These are phyloP conservation scores for Ophiostoma himal-ulmi DNA, from an alignment of 2,329 filamentous ascomycete species.

Conservation along the genomic window DNA sequence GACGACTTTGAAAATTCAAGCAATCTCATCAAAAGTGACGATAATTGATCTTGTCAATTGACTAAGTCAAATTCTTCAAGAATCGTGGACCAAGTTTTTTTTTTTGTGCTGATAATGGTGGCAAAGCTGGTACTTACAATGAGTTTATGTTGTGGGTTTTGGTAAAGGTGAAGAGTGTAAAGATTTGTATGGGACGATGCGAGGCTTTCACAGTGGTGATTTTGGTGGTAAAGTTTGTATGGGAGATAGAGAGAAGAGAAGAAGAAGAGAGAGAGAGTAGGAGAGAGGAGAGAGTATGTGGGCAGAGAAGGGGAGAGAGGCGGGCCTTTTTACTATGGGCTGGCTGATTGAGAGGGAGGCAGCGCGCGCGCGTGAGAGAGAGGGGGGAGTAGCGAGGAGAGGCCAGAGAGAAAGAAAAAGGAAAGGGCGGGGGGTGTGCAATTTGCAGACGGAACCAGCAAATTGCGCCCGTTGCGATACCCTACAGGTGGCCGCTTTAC, in stretches of 20 bases:
- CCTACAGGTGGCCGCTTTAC: background rate
- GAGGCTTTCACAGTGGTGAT: conserved; percentile 27
- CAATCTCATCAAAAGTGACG: conserved; percentile 4
- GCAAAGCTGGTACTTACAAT: conserved; percentile 49
- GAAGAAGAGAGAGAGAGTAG: conserved; percentile 51
- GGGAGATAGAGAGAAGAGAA: conserved; percentile 42
- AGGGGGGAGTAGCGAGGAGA: conserved; percentile 6
- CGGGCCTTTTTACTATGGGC: conserved; percentile 58
- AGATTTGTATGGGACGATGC: conserved; percentile 45
- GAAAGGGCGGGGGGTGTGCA: conserved; percentile 22
- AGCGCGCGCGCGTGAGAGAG: conserved; percentile 16
- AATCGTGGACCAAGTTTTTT: conserved; percentile 25
- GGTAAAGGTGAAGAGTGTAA: conserved; percentile 30
- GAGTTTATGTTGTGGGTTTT: conserved; percentile 39
- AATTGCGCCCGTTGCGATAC: background rate
- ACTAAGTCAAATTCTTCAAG: background rate
- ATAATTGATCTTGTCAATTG: background rate
- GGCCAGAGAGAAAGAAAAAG: conserved; percentile 6
- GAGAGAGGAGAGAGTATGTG: conserved; percentile 55
- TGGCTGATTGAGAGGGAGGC: conserved; percentile 51
- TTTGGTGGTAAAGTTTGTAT: conserved; percentile 55
- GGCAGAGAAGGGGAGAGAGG: conserved; percentile 48
- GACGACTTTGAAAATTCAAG: background rate
- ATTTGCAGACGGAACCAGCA: conserved; percentile 19
- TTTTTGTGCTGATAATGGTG: conserved; percentile 34